These are phyloP conservation scores for Ceratobasidium sp. DNA, from an alignment of 1,284 basidiomycete species.

Conservation along the genomic window DNA sequence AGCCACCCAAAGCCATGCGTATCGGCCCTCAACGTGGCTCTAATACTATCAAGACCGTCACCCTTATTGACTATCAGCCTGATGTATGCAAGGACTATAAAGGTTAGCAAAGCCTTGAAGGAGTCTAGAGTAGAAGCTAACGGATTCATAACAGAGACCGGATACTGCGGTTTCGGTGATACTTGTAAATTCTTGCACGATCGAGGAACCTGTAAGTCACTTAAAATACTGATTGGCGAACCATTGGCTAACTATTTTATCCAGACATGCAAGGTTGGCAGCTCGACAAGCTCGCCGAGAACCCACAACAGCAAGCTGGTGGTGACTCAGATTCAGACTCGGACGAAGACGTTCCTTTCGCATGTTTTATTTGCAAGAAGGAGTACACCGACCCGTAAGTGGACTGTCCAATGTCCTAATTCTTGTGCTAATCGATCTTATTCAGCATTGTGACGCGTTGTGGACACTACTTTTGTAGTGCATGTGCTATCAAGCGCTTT, in stretches of 20 bases:
- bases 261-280: constrained; percentile 98
- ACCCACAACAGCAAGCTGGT: constrained; percentile 64
- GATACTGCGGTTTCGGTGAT: constrained; percentile 98
- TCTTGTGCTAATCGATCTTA: background rate
- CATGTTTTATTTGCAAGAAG: constrained; percentile 94
- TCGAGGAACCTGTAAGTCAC: constrained; percentile 76
- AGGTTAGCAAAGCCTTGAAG: too few relatives aligned
- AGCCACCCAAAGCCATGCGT: constrained; percentile 87
- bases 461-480: constrained; percentile 95
- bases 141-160: constrained; percentile 72
- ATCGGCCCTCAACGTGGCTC: constrained; percentile 82
- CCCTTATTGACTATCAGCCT: constrained; percentile 97
- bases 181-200: constrained; percentile 97
- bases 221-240: background rate
- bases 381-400: constrained; percentile 85
- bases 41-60: constrained; percentile 91
- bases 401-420: background rate
- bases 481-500: constrained; percentile 92
- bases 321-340: constrained; percentile 66
- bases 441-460: constrained; percentile 82
- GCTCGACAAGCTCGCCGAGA: constrained; percentile 84
- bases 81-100: constrained; percentile 99
- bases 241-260: constrained; percentile 38
- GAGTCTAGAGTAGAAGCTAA: background rate
- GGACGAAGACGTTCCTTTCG: constrained; percentile 92